phyloP scores from a whole-genome alignment of 2,329 filamentous ascomycete genomes.

The Penicillium digitatum region DNA sequence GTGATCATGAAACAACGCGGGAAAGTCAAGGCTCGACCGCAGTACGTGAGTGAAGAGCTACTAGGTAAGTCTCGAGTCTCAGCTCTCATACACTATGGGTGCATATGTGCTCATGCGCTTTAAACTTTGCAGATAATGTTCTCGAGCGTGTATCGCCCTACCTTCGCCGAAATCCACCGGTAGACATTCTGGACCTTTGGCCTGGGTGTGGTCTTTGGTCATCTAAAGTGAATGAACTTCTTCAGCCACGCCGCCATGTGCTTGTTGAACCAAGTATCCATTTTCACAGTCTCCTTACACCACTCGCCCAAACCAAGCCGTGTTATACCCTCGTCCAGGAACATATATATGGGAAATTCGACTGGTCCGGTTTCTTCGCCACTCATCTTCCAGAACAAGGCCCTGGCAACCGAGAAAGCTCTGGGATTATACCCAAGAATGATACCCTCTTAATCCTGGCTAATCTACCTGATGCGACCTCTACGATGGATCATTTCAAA shows the following conservation, averaged over 20 bases:
- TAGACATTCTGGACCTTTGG: slow-evolving; percentile 83
- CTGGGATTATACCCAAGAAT: slow-evolving; percentile 54
- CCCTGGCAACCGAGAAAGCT: slow-evolving; percentile 33
- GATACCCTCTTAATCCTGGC: slow-evolving; percentile 69
- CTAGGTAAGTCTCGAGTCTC: slow-evolving; percentile 30
- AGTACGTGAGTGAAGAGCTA: slow-evolving; percentile 33
- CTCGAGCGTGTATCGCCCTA: slow-evolving; percentile 65
- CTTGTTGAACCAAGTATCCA: slow-evolving; percentile 68
- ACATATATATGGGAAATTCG: slow-evolving; percentile 55
- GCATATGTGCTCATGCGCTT: not conserved
- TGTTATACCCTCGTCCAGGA: slow-evolving; percentile 52
- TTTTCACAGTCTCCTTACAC: slow-evolving; percentile 54
- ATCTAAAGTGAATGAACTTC: slow-evolving; percentile 64
- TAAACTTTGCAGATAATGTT: slow-evolving; percentile 56
- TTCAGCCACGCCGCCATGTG: slow-evolving; percentile 77
- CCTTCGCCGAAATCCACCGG: slow-evolving; percentile 66
- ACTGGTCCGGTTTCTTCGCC: slow-evolving; percentile 42
- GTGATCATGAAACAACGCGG: not conserved
- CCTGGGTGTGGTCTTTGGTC: slow-evolving; percentile 79
- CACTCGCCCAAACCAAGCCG: slow-evolving; percentile 51
- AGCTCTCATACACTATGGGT: not conserved
- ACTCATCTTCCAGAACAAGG: slow-evolving; percentile 54
- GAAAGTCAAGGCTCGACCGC: slow-evolving; percentile 8
- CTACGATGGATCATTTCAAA: slow-evolving; percentile 46
- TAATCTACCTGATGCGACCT: slow-evolving; percentile 58